phyloP scores from a whole-genome alignment of 306 rosid genomes.

The Cucurbita maxima region DNA sequence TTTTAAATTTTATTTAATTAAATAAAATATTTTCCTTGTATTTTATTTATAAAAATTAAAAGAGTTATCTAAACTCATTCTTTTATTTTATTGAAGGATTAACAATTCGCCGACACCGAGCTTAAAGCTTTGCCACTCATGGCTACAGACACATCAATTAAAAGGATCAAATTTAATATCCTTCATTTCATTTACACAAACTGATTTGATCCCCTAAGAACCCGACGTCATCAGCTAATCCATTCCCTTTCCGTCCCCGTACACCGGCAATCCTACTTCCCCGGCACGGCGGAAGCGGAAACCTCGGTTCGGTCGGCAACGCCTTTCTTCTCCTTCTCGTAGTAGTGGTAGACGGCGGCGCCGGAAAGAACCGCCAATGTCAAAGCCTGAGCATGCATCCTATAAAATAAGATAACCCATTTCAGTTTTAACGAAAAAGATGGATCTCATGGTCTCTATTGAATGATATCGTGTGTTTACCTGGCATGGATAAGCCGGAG shows the following conservation, averaged over 20 bases:
- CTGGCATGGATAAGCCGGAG: slow-evolving; percentile 85
- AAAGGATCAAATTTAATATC: background rate
- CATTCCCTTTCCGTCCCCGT: background rate
- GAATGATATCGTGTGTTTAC: background rate
- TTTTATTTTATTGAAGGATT: no score
- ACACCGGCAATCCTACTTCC: background rate
- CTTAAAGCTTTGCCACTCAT: background rate
- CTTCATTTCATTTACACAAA: background rate
- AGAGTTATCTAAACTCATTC: no score
- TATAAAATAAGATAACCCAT: background rate
- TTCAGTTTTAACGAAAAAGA: background rate
- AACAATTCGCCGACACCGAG: background rate
- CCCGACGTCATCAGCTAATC: background rate
- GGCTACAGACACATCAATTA: background rate
- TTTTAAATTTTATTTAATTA: no score
- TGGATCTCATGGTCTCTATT: no score
- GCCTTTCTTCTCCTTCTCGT: slow-evolving; percentile 31
- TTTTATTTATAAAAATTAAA: no score
- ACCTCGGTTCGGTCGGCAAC: background rate
- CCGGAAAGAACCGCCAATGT: slow-evolving; percentile 66
- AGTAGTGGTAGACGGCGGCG: slow-evolving; percentile 66
- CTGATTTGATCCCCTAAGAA: background rate
- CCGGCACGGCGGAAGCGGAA: background rate
- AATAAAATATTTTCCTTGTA: no score
- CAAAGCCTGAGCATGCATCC: slow-evolving; percentile 84